Evolutionary conservation across 1,139 yeast species (phyloP).

Genomic region (Pichia sp.): DNA sequence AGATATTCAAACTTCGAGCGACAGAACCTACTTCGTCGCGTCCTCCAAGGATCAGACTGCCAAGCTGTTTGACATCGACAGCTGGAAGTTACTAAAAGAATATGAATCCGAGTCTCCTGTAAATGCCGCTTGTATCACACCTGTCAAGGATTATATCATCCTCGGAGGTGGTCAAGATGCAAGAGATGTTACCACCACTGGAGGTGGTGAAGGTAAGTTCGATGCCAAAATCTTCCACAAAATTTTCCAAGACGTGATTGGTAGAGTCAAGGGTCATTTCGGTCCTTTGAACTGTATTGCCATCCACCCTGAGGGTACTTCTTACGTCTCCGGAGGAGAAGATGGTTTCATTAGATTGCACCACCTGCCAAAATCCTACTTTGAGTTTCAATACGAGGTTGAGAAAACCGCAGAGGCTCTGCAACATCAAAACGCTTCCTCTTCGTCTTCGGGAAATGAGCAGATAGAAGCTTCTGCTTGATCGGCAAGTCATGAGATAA

Average conservation of each 20-base stretch:
- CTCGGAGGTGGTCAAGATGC: slow-evolving; percentile 99
- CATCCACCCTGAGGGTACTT: slow-evolving; percentile 89
- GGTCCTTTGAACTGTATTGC: slow-evolving; percentile 96
- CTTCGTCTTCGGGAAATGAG: slow-evolving; percentile 1
- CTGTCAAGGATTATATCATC: slow-evolving; percentile 84
- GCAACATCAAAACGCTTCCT: slow-evolving; percentile 19
- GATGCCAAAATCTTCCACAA: slow-evolving; percentile 96
- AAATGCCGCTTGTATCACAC: slow-evolving; percentile 93
- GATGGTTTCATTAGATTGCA: slow-evolving; percentile 96
- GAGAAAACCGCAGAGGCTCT: slow-evolving; percentile 64
- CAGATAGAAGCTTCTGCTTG: slow-evolving; percentile 19
- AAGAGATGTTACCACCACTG: slow-evolving; percentile 92
- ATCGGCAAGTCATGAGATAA: background rate
- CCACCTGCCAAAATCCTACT: slow-evolving; percentile 86
- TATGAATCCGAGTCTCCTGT: slow-evolving; percentile 89
- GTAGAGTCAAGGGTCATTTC: slow-evolving; percentile 97
- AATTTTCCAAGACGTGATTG: slow-evolving; percentile 90
- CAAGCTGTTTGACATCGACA: slow-evolving; percentile 72
- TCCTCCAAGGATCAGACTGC: slow-evolving; percentile 91
- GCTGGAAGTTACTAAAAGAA: slow-evolving; percentile 66
- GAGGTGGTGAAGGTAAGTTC: slow-evolving; percentile 91
- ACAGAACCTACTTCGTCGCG: slow-evolving; percentile 83
- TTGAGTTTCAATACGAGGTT: slow-evolving; percentile 87
- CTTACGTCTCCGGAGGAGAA: slow-evolving; percentile 96
- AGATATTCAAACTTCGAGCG: slow-evolving; percentile 87